A percentile compares a stretch with the other conserved stretches of the same genome.
Conservation (phyloP, 352 stramenopile species). For the Phytophthora pistaciae region DNA sequence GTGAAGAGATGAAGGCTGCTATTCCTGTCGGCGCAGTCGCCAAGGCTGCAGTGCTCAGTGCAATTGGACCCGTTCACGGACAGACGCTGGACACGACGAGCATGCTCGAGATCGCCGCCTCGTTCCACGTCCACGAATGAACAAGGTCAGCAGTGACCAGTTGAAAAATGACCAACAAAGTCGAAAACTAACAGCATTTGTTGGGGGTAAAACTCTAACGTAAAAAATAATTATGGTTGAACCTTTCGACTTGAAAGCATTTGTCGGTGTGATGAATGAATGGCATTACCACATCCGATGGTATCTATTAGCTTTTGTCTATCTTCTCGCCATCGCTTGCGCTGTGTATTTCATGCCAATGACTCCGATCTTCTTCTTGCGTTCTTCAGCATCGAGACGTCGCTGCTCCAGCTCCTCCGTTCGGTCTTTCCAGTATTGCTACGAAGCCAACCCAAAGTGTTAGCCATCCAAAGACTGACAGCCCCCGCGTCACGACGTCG, state of each 20-base stretch:
- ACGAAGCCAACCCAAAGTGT: conserved; percentile 2
- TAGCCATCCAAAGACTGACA: neutral
- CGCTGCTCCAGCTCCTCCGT: conserved; percentile 69
- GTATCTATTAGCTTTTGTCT: neutral
- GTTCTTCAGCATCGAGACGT: conserved; percentile 67
- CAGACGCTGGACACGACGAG: conserved; percentile 71
- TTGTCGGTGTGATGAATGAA: neutral
- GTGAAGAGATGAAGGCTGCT: conserved; percentile 71
- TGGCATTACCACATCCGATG: neutral
- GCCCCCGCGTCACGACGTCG: no score
- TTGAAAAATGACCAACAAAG: neutral
- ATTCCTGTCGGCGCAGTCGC: conserved; percentile 75
- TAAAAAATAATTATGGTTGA: conserved; percentile 20
- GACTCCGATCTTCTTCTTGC: conserved; percentile 78
- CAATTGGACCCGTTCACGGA: conserved; percentile 70
- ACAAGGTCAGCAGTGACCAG: neutral
- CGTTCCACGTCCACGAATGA: conserved; percentile 83
- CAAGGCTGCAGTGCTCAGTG: conserved; percentile 86
- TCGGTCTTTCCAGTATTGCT: conserved; percentile 82
- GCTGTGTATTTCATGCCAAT: conserved; percentile 82
- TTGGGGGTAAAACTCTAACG: neutral
- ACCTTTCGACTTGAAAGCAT: neutral
- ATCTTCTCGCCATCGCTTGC: conserved; percentile 52
- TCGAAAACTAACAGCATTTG: neutral
- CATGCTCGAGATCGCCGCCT: conserved; percentile 79